Base-by-base conservation (phyloP, 2,329 filamentous ascomycete genomes). In the Clonostachys rosea region DNA sequence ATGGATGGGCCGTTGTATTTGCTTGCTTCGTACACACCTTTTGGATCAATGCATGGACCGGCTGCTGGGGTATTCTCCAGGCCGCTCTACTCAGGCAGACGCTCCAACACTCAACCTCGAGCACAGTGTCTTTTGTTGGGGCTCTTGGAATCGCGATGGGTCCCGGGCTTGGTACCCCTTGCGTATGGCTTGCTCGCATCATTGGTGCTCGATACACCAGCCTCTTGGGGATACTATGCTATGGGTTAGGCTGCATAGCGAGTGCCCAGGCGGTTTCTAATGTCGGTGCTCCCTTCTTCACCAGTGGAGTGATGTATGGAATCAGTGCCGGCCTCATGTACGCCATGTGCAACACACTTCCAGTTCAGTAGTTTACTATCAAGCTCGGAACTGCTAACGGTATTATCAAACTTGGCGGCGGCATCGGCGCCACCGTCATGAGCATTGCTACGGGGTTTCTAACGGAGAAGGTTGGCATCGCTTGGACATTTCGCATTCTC, bases 401-500 rank as follows among this genome's bases (percentile, higher is more conserved):
- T 3, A 17, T 50, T 6, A 44, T 50, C 5, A 52, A 52, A 42
- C 20, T 48, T 30, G 48, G 50, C 2, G 50, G 50, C 13, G 40
- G 44, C 16, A 37, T 47, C 24, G 36, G 36, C 3, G 41, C 44
- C 20, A 47, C 48, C 9, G 30, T 49, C 33, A 40, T 49, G 24
- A 20, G 40, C 9, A n/a, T 47, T 12, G 42, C 39, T 3, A 34
- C 30, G 14, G 40, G 40, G 20, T 17, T 11, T 11, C 34, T 44
- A 11, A 47, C 73, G 47, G 55, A 65, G 2, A 56, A 51, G 6
- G 58, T 70, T 34, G 76, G 70, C 42, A 60, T 59, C 9, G 68
- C 60, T 8, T 79, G 73, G 75, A 67, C 73, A 2, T 77, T 74
- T 51, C 67, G 75, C 13, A 66, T 76, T 16, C 58, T 81, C 7